Evolutionary conservation across 441 rosid species (phyloP).

Genomic region (Sinapis alba): DNA sequence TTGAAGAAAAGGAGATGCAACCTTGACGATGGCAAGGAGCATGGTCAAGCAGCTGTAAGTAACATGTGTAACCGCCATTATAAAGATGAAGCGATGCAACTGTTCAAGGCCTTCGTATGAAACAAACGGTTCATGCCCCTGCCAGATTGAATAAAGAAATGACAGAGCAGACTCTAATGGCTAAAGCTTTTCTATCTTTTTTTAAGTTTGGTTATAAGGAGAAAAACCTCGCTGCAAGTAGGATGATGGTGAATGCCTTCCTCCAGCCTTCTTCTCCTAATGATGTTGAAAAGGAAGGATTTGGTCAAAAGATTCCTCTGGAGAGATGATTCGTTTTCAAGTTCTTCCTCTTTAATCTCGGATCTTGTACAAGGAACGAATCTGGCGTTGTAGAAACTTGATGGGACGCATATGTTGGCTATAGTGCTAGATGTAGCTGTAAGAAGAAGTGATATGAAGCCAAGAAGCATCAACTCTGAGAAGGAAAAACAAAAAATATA

Average conservation of each 20-base stretch:
- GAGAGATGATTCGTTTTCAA: slow-evolving; percentile 46
- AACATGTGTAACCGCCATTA: slow-evolving; percentile 93
- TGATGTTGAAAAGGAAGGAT: slow-evolving; percentile 41
- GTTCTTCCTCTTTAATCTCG: slow-evolving; percentile 57
- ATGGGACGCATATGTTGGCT: slow-evolving; percentile 79
- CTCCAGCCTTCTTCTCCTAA: slow-evolving; percentile 64
- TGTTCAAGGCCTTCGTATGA: slow-evolving; percentile 92
- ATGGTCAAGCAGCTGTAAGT: slow-evolving; percentile 93
- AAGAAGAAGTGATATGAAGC: slow-evolving; percentile 89
- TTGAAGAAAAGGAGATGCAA: slow-evolving; percentile 15
- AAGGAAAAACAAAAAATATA: slow-evolving; percentile 4
- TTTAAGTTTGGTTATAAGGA: background rate
- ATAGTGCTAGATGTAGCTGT: slow-evolving; percentile 79
- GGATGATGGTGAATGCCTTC: slow-evolving; percentile 43
- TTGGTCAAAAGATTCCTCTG: slow-evolving; percentile 55
- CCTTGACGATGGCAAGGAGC: slow-evolving; percentile 94
- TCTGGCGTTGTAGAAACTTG: slow-evolving; percentile 68
- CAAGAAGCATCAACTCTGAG: slow-evolving; percentile 98
- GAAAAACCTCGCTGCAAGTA: slow-evolving; percentile 69
- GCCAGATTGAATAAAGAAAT: slow-evolving; percentile 26
- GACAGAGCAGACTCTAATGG: background rate
- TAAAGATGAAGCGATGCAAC: slow-evolving; percentile 93
- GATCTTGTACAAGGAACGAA: slow-evolving; percentile 76
- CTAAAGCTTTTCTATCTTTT: background rate
- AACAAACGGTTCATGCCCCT: slow-evolving; percentile 90